Base-by-base conservation (phyloP, 2,329 filamentous ascomycete species). In the Niveomyces coronatus region DNA sequence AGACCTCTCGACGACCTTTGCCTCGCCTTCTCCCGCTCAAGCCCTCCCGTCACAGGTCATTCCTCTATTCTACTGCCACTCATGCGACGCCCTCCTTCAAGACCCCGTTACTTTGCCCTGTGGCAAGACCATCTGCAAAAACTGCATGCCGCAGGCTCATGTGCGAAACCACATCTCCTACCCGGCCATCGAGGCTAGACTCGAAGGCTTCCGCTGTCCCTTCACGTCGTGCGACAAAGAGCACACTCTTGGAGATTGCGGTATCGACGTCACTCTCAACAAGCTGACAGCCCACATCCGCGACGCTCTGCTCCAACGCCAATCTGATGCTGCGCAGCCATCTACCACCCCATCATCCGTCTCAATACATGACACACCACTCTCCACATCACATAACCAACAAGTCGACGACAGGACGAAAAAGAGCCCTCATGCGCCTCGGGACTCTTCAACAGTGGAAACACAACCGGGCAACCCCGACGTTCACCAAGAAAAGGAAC, bases 61-160 rank as follows among this genome's bases (percentile, higher is more conserved):
- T 44, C 79, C 79, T 30, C 64, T 91, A 28, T 70, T 91, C 37
- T 85, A 93, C 60, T 95, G 88, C 55, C 71, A 71, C 9, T 63
- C 72, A 45, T 94, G 88, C 57, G 84, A 79, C 4, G 65, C 64
- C 30, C 79, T 82, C 1, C 64, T 91, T 20, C 67, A 62, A 31
- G 67, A 75, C 8, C 84, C 87, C 5, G 69, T 86, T 40, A 83
- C 83, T 0, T 64, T 94, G 4, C 86, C 87, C 5, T 95, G 88
- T 55, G 86, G 87, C 19, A 76, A 81, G 52, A 80, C 79, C 9
- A 59, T 94, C 9, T 95, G 88, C 61, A 77, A 72, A 50, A 57
- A 58, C 35, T 95, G 88, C 57, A 61, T 94, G 2, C 87, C 87
- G 2, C 60, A 73, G 32, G 61, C 77, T 3, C 73, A 80, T 49